Evolutionary conservation across 768 basidiomycete genomes (phyloP).

Genomic region (Artomyces pyxidatus): DNA sequence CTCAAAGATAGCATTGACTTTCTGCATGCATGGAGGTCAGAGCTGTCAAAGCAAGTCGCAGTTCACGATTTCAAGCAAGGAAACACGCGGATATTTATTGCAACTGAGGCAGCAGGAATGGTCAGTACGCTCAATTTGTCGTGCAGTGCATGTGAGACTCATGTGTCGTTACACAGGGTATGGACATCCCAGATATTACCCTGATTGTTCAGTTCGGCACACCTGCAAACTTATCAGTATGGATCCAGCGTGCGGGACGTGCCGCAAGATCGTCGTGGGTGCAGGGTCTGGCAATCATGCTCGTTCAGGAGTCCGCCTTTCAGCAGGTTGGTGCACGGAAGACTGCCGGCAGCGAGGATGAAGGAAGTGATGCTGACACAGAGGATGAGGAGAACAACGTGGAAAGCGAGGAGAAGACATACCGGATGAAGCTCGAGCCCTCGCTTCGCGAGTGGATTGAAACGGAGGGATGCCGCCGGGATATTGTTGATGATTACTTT

Average conservation of each 20-base stretch:
- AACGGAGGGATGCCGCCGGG: not conserved
- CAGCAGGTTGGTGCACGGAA: not conserved
- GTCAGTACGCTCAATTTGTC: not conserved
- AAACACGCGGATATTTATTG: not conserved
- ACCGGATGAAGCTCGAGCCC: not conserved
- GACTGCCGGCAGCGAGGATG: not conserved
- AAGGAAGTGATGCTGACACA: not conserved
- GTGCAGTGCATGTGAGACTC: not conserved
- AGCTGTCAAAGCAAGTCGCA: not conserved
- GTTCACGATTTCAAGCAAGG: not conserved
- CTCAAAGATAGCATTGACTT: not conserved
- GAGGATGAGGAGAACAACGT: not conserved
- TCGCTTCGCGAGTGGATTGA: not conserved
- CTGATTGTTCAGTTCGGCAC: constrained; percentile 29
- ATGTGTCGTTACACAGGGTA: constrained; percentile 9
- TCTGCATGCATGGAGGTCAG: not conserved
- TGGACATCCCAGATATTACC: constrained; percentile 27
- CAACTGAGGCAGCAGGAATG: not conserved
- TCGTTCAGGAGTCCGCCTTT: not conserved
- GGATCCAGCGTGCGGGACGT: constrained; percentile 22
- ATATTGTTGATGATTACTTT: not conserved
- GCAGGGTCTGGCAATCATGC: not conserved
- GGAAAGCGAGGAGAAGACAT: not conserved
- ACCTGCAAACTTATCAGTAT: constrained; percentile 24
- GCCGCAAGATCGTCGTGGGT: not conserved